phyloP scores from a whole-genome alignment of 306 rosid genomes.

The Lathyrus sativus region DNA sequence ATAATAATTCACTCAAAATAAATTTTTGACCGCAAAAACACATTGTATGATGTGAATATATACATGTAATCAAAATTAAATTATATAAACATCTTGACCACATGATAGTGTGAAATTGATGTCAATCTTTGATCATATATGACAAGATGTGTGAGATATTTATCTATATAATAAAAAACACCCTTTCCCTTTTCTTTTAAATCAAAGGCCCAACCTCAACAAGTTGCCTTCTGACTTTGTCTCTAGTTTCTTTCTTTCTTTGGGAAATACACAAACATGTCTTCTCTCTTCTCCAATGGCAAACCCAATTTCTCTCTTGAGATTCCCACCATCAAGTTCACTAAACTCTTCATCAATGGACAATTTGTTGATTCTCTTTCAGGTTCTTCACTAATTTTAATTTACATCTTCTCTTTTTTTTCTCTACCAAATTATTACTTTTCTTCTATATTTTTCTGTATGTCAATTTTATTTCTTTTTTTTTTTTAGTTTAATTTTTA shows the following conservation, averaged over 20 bases:
- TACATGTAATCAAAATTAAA: no score
- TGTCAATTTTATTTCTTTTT: no score
- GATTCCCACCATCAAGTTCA: slow-evolving; percentile 67
- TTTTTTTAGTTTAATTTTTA: not conserved
- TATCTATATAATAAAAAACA: not conserved
- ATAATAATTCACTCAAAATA: no score
- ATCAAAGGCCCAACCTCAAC: not conserved
- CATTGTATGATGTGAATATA: no score
- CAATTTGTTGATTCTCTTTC: slow-evolving; percentile 72
- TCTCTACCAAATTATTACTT: not conserved
- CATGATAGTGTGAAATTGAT: no score
- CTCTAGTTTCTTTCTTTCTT: not conserved
- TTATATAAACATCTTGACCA: no score
- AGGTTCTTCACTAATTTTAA: slow-evolving; percentile 44
- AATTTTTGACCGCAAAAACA: no score
- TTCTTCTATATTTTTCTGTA: not conserved
- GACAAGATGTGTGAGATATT: not conserved
- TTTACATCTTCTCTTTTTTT: not conserved
- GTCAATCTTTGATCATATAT: not conserved
- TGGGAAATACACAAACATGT: slow-evolving; percentile 24
- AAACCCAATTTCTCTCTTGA: not conserved
- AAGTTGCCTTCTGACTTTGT: slow-evolving; percentile 7
- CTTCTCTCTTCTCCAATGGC: slow-evolving; percentile 36
- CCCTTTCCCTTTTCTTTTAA: not conserved
- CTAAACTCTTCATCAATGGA: slow-evolving; percentile 93